phyloP scores from a whole-genome alignment of 139 green algal genomes.

The Chlorella sp. region DNA sequence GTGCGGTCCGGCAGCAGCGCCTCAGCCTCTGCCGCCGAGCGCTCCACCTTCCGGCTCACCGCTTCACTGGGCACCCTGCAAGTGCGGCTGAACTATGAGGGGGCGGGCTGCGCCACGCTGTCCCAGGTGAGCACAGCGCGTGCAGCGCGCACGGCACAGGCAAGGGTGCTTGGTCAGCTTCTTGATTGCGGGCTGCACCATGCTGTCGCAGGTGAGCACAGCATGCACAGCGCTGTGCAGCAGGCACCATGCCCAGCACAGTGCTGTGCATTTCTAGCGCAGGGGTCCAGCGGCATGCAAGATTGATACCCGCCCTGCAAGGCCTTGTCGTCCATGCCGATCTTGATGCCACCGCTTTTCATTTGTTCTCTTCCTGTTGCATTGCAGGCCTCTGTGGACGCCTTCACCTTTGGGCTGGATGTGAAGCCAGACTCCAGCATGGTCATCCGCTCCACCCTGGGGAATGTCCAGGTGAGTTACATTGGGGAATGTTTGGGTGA shows the following conservation, averaged over 20 bases:
- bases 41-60: slow-evolving; percentile 47
- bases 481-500: not conserved
- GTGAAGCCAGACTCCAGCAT: slow-evolving; percentile 49
- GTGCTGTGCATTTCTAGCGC: too few species aligned
- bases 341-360: too few species aligned
- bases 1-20: not conserved
- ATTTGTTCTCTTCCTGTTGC: too few species aligned
- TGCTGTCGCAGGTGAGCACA: slow-evolving; percentile 50
- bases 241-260: too few species aligned
- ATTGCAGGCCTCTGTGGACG: slow-evolving; percentile 56
- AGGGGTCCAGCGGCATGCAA: too few species aligned
- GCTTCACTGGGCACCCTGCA: slow-evolving; percentile 60
- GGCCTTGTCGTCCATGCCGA: too few species aligned
- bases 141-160: too few species aligned
- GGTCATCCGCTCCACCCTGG: slow-evolving; percentile 56
- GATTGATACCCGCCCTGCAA: too few species aligned
- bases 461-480: slow-evolving; percentile 66
- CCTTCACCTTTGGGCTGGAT: slow-evolving; percentile 58
- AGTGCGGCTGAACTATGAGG: slow-evolving; percentile 72
- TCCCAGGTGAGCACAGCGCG: slow-evolving; percentile 35
- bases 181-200: not conserved
- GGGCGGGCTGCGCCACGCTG: slow-evolving; percentile 36
- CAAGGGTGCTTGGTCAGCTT: too few species aligned
- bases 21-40: not conserved
- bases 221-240: too few species aligned